These are phyloP conservation scores for Fusarium multiceps DNA, from an alignment of 2,329 filamentous ascomycete genomes.

Conservation along the genomic window DNA sequence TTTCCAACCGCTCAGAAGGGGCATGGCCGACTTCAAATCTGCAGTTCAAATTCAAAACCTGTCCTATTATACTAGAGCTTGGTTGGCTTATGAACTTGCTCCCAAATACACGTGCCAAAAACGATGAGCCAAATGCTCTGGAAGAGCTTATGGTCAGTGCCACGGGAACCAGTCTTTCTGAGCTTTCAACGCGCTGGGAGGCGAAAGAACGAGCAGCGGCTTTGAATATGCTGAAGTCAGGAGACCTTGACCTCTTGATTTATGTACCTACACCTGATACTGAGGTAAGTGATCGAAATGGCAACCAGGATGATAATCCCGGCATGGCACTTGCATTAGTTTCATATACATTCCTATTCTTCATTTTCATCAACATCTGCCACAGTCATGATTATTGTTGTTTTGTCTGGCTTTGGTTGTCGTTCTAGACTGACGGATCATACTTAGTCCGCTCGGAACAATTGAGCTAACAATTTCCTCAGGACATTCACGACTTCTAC, in stretches of 20 bases:
- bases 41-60: not conserved
- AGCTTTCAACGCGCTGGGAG: not conserved
- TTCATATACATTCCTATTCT: not conserved
- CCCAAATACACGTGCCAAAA: not conserved
- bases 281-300: not conserved
- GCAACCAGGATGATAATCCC: not conserved
- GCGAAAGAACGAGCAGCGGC: not conserved
- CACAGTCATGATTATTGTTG: not conserved
- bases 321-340: not conserved
- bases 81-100: slow-evolving; percentile 2
- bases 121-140: not conserved
- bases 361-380: not conserved
- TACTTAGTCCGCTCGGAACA: slow-evolving; percentile 22
- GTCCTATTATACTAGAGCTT: not conserved
- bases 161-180: not conserved
- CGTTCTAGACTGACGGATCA: not conserved
- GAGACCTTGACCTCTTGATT: not conserved
- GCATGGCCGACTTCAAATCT: not conserved
- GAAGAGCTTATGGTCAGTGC: not conserved
- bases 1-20: no score
- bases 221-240: not conserved
- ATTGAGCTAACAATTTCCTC: slow-evolving; percentile 37
- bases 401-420: not conserved
- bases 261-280: slow-evolving; percentile 5
- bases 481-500: slow-evolving; percentile 28